Conservation (phyloP, 1,139 yeast species). For the Debaryomyces subglobosus region DNA sequence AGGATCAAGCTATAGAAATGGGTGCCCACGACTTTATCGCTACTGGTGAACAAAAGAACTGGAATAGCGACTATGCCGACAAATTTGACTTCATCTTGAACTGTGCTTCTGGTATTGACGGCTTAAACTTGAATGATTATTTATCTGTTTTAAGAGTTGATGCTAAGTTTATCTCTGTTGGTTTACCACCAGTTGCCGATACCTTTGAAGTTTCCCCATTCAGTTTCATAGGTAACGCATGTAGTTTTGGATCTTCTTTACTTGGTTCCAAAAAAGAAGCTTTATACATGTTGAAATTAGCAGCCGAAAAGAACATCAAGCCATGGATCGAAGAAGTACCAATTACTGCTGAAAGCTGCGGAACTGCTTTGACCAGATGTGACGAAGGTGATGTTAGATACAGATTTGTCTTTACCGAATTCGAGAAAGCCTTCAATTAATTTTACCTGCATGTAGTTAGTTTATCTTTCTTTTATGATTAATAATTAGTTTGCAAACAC, state of each 20-base stretch:
- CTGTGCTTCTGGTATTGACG: slow-evolving; percentile 49
- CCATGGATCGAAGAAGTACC: slow-evolving; percentile 49
- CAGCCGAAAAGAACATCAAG: slow-evolving; percentile 40
- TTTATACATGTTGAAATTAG: slow-evolving; percentile 40
- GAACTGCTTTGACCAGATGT: slow-evolving; percentile 34
- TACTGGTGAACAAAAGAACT: slow-evolving; percentile 39
- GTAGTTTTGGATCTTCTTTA: slow-evolving; percentile 34
- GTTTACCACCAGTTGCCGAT: slow-evolving; percentile 46
- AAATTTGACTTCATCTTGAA: slow-evolving; percentile 51
- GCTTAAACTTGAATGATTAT: slow-evolving; percentile 33
- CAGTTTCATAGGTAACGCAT: slow-evolving; percentile 32
- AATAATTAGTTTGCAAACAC: background rate
- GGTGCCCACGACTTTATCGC: slow-evolving; percentile 47
- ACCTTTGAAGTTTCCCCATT: slow-evolving; percentile 30
- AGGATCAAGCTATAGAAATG: slow-evolving; percentile 36
- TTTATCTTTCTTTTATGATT: background rate
- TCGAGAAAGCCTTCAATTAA: slow-evolving; percentile 37
- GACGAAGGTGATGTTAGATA: slow-evolving; percentile 60
- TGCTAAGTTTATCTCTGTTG: slow-evolving; percentile 56
- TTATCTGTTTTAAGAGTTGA: slow-evolving; percentile 41
- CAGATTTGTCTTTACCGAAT: slow-evolving; percentile 64
- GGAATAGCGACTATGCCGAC: slow-evolving; percentile 33
- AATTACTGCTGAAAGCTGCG: slow-evolving; percentile 33
- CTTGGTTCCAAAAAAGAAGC: slow-evolving; percentile 45
- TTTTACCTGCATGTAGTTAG: background rate